Base-by-base conservation (phyloP, 169 alveolate genomes). In the Sarcocystis neurona region DNA sequence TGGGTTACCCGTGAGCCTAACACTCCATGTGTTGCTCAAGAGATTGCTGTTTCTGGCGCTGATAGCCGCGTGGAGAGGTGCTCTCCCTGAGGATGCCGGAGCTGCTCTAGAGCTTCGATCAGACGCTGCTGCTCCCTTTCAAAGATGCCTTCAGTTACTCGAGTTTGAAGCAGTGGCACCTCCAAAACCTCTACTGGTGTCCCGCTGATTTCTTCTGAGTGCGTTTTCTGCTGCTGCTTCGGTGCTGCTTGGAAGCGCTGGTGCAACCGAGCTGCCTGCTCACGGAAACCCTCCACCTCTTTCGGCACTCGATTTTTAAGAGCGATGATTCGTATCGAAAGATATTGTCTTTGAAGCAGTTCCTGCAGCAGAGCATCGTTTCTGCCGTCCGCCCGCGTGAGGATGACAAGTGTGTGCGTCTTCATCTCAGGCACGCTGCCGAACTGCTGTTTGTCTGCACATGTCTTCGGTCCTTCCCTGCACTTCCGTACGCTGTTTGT, bases 381-480 rank as follows among this genome's bases (percentile, higher is more conserved):
- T 43, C 41, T 72, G 39, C 82, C 56, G 34, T 72, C 58, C 41
- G 34, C 82, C 41, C 82, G 34, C 20, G 82, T 72, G 10, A 72
- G 23, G 10, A 72, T 10, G 27, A 72, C 82, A 72, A 72, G 58
- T 8, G 41, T 39, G 37, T 30, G 82, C 30, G 66, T n/a, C n/a
- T n/a, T n/a, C n/a, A n/a, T n/a, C n/a, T n/a, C n/a, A n/a, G n/a
- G n/a, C n/a, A n/a, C n/a, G n/a, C n/a, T n/a, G n/a, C 12, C 12
- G 66, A 53, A 23, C 30, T 23, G 27, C 34, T 53, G 39, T 72
- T 72, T 23, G 2, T 53, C 1, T 32, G 20, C 30, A 32, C 1
- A 12, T 12, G 1, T 30, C 8, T 1, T n/a, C 18, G 15, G 39
- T 32, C 48, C 37, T 18, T 8, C 1, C 2, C 56, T 18, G 75